phyloP scores from a whole-genome alignment of 192 early-diverging fungal genomes.

The Coemansia sp. region DNA sequence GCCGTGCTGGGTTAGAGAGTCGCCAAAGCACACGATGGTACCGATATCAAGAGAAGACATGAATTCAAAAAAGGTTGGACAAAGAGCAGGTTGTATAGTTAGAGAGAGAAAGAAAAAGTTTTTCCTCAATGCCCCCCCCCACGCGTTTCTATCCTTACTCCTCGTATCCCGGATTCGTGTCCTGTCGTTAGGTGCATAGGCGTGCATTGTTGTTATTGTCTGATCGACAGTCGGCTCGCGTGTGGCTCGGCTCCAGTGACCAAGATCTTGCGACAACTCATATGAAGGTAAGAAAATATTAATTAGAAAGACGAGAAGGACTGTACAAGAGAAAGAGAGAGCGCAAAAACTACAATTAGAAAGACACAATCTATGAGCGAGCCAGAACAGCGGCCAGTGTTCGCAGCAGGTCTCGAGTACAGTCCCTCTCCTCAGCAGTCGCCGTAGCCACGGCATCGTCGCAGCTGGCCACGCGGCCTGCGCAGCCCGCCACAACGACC shows the following conservation, averaged over 20 bases:
- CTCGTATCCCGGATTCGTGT: no score
- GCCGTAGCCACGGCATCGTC: background rate
- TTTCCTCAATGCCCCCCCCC: no score
- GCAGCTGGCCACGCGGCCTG: no score
- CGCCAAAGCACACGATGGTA: conserved; percentile 31
- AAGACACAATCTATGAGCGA: background rate
- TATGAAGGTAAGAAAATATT: no score
- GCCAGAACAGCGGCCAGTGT: conserved; percentile 28
- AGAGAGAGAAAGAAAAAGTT: background rate
- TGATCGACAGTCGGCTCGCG: no score
- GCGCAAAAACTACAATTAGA: background rate
- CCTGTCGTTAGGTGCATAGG: no score
- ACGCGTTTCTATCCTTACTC: no score
- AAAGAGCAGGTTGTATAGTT: background rate
- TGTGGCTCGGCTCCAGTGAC: no score
- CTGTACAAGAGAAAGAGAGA: background rate
- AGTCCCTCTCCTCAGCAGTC: conserved; percentile 4
- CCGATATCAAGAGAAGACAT: conserved; percentile 3
- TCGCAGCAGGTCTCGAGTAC: conserved; percentile 27
- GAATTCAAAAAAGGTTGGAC: background rate
- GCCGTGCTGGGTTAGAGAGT: conserved; percentile 47
- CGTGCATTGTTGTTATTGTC: no score
- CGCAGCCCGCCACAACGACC: background rate
- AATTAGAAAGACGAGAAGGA: no score
- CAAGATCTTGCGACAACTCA: no score